Evolutionary conservation across 2,329 filamentous ascomycete genomes (phyloP).

Genomic region (Ilyonectria sp.): DNA sequence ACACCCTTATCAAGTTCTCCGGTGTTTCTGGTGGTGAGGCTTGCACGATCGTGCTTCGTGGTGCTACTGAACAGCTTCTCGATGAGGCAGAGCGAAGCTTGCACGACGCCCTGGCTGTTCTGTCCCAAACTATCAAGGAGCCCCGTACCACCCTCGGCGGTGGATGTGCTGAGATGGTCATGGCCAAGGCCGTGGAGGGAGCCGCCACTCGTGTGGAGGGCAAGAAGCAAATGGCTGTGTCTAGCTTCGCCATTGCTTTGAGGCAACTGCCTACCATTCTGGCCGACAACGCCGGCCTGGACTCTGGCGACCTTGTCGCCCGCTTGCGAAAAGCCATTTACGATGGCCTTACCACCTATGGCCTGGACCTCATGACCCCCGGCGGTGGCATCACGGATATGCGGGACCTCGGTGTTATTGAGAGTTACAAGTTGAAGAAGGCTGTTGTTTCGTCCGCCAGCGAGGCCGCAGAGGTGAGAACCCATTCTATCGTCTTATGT

Average conservation of each 20-base stretch:
- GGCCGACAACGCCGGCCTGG: constrained; percentile 96
- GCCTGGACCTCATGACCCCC: constrained; percentile 88
- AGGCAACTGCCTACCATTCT: constrained; percentile 96
- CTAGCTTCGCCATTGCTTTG: constrained; percentile 89
- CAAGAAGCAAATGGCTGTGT: constrained; percentile 95
- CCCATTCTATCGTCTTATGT: neutral
- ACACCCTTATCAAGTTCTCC: constrained; percentile 97
- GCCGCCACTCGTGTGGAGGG: constrained; percentile 94
- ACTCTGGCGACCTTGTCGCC: constrained; percentile 94
- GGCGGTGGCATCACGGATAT: constrained; percentile 96
- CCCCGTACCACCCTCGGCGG: constrained; percentile 95
- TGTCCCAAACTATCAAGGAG: constrained; percentile 96
- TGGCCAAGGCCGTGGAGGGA: constrained; percentile 97
- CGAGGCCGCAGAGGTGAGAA: constrained; percentile 92
- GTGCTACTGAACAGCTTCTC: constrained; percentile 95
- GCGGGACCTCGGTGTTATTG: constrained; percentile 94
- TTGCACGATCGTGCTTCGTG: constrained; percentile 96
- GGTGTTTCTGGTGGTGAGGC: constrained; percentile 94
- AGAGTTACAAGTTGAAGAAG: constrained; percentile 98
- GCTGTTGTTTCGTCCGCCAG: constrained; percentile 98
- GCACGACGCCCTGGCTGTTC: constrained; percentile 94
- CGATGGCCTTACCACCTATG: constrained; percentile 92
- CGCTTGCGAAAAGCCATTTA: constrained; percentile 95
- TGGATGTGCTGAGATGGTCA: constrained; percentile 98
- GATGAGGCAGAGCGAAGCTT: constrained; percentile 97